These are phyloP conservation scores for Phoma herbarum DNA, from an alignment of 2,329 filamentous ascomycete species.

Conservation along the genomic window DNA sequence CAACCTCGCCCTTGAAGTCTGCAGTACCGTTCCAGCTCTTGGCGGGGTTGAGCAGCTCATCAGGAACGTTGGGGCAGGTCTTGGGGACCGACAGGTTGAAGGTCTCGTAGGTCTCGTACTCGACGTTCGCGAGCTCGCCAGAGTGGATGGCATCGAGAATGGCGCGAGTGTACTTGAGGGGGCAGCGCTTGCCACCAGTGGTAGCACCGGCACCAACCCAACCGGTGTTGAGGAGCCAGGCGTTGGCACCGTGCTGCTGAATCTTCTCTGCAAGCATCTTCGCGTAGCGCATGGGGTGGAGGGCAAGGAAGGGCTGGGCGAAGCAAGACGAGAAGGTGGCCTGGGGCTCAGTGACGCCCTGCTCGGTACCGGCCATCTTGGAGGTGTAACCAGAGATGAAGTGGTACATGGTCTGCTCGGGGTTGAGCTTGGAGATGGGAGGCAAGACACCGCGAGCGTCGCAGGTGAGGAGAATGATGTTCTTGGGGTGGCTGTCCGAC, in stretches of 20 bases:
- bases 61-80: constrained; percentile 85
- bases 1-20: constrained; percentile 86
- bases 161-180: constrained; percentile 97
- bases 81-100: constrained; percentile 99
- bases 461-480: constrained; percentile 98
- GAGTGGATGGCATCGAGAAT: constrained; percentile 98
- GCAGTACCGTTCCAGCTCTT: constrained; percentile 88
- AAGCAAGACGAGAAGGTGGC: constrained; percentile 99
- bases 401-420: constrained; percentile 99
- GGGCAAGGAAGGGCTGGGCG: constrained; percentile 96
- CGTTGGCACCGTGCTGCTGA: constrained; percentile 90
- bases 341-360: constrained; percentile 95
- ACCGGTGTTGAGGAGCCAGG: constrained; percentile 98
- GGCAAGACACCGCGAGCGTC: constrained; percentile 97
- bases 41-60: constrained; percentile 92
- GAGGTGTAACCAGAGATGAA: constrained; percentile 99
- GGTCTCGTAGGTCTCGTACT: constrained; percentile 94
- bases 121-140: constrained; percentile 88
- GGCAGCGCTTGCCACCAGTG: constrained; percentile 92
- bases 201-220: constrained; percentile 93
- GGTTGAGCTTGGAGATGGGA: constrained; percentile 95
- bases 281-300: constrained; percentile 99
- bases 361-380: constrained; percentile 99
- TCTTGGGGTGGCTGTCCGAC: constrained; percentile 85
- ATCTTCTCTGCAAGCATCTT: constrained; percentile 99